Conservation (phyloP, 495 filamentous ascomycete genomes). For the Apodospora peruviana region DNA sequence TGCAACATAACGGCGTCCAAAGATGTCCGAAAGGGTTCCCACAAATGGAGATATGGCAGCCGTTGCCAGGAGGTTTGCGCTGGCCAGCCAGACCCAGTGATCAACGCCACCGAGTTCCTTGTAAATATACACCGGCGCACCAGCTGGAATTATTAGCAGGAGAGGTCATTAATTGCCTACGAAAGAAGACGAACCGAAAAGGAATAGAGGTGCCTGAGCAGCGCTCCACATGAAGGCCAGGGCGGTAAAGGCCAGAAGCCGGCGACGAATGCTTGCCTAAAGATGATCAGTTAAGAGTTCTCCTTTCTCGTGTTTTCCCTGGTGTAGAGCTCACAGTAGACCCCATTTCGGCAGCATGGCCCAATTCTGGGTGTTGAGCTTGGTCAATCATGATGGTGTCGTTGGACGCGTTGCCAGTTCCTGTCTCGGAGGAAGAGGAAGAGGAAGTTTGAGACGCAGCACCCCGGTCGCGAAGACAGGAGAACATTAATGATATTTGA, state of each 20-base stretch:
- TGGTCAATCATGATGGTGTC: too few relatives aligned
- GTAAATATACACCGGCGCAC: slow-evolving; percentile 45
- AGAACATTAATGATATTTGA: too few relatives aligned
- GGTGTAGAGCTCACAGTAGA: too few relatives aligned
- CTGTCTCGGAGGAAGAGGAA: too few relatives aligned
- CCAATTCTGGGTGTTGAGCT: too few relatives aligned
- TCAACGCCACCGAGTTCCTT: slow-evolving; percentile 58
- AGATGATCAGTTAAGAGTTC: too few relatives aligned
- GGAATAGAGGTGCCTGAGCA: slow-evolving; percentile 22
- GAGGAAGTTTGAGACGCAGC: too few relatives aligned
- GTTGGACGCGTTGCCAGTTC: too few relatives aligned
- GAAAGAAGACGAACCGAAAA: slow-evolving; percentile 17
- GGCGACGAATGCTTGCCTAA: neutral
- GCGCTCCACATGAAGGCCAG: slow-evolving; percentile 24
- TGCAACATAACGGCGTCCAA: slow-evolving; percentile 64
- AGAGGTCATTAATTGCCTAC: neutral
- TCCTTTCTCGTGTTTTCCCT: too few relatives aligned
- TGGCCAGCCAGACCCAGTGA: slow-evolving; percentile 69
- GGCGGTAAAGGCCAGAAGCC: slow-evolving; percentile 16
- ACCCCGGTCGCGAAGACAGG: too few relatives aligned
- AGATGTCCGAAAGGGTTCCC: slow-evolving; percentile 62
- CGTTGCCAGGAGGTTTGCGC: slow-evolving; percentile 61
- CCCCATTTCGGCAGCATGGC: too few relatives aligned
- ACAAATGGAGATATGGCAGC: slow-evolving; percentile 70
- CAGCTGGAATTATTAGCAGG: slow-evolving; percentile 6